phyloP scores from a whole-genome alignment of 2,329 filamentous ascomycete genomes.

The Metarhizium guizhouense region DNA sequence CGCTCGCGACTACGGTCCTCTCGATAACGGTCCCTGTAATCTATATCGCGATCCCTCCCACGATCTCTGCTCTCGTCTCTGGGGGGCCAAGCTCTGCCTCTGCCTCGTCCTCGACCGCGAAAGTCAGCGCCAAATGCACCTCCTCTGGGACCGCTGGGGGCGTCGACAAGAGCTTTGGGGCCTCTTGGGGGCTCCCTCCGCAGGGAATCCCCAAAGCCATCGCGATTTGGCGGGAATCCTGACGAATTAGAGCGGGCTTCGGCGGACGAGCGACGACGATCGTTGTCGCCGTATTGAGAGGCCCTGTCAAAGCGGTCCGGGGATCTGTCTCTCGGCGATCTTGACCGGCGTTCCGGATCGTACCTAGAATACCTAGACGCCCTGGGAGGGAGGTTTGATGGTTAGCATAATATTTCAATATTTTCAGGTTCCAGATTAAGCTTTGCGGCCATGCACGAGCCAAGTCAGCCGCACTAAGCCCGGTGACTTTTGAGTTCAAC shows the following conservation, averaged over 20 bases:
- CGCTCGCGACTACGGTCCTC: constrained; percentile 55
- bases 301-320: constrained; percentile 54
- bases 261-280: constrained; percentile 59
- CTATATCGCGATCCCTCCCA: constrained; percentile 50
- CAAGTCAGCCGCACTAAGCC: neutral
- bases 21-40: constrained; percentile 48
- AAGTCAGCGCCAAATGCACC: constrained; percentile 59
- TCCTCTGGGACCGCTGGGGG: constrained; percentile 58
- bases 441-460: constrained; percentile 1
- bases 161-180: constrained; percentile 68
- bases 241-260: constrained; percentile 48
- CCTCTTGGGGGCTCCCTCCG: constrained; percentile 68
- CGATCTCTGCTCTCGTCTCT: constrained; percentile 55
- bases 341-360: constrained; percentile 54
- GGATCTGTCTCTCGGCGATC: constrained; percentile 60
- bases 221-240: constrained; percentile 52
- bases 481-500: neutral
- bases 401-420: constrained; percentile 1
- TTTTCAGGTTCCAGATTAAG: neutral
- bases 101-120: constrained; percentile 41
- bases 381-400: constrained; percentile 23
- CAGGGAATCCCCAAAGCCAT: constrained; percentile 46
- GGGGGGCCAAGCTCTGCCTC: constrained; percentile 45
- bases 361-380: constrained; percentile 50
- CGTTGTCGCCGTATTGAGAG: constrained; percentile 50